These are phyloP conservation scores for Plasmodium reichenowi DNA, from an alignment of 169 alveolate genomes.

Conservation along the genomic window DNA sequence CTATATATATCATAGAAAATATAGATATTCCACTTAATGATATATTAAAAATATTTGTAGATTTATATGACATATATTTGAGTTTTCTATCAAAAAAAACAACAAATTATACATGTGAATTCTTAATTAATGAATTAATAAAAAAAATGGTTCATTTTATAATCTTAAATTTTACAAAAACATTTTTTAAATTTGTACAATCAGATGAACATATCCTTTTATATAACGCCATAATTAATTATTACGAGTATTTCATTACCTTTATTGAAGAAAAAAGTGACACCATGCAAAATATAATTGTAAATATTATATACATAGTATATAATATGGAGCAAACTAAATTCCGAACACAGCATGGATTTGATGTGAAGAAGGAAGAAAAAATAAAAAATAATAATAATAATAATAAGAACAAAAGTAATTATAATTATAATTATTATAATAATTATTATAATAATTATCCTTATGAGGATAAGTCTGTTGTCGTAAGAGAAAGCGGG, in stretches of 20 bases:
- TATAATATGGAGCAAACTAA: neutral
- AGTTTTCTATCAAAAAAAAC: conserved; percentile 1
- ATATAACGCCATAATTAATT: conserved; percentile 39
- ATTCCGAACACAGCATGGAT: neutral
- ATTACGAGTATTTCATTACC: conserved; percentile 46
- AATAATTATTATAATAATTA: no score
- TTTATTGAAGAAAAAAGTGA: conserved; percentile 59
- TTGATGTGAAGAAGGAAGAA: no score
- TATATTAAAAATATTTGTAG: conserved; percentile 11
- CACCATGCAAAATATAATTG: conserved; percentile 1
- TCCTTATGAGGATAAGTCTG: neutral
- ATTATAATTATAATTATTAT: no score
- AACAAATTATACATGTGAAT: neutral
- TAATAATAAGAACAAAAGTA: no score
- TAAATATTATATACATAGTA: neutral
- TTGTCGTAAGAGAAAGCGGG: neutral
- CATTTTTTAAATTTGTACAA: conserved; percentile 38
- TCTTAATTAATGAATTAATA: conserved; percentile 1
- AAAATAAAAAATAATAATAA: no score
- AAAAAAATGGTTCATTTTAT: conserved; percentile 27
- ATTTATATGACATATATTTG: conserved; percentile 5
- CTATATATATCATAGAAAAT: conserved; percentile 12
- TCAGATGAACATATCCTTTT: conserved; percentile 8
- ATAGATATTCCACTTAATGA: neutral
- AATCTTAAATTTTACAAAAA: conserved; percentile 19